phyloP scores from a whole-genome alignment of 176 grass and related monocot species.

The Aechmea fasciata region DNA sequence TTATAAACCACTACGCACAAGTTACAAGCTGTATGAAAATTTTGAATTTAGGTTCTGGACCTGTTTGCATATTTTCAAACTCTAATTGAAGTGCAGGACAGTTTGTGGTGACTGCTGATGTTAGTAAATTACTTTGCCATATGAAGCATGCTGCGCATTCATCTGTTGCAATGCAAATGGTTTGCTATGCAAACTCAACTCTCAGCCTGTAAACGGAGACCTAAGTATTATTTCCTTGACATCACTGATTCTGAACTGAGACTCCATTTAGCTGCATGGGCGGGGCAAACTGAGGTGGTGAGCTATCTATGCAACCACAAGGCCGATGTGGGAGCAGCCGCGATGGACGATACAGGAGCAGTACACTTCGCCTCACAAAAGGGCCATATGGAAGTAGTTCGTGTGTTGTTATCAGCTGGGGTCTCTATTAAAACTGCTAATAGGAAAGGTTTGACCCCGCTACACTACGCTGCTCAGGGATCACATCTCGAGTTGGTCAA shows the following conservation, averaged over 20 bases:
- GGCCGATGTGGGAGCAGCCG: constrained; percentile 63
- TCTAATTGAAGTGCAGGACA: no score
- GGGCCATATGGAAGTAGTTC: constrained; percentile 65
- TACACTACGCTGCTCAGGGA: constrained; percentile 85
- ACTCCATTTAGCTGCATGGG: constrained; percentile 91
- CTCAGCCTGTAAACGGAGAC: background rate
- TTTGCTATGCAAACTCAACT: background rate
- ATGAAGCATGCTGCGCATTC: background rate
- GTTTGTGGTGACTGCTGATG: no score
- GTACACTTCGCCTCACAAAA: constrained; percentile 97
- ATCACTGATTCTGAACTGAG: constrained; percentile 38
- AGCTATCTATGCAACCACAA: constrained; percentile 94
- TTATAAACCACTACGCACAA: no score
- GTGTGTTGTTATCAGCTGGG: constrained; percentile 50
- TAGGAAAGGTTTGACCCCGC: constrained; percentile 67
- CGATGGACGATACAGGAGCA: constrained; percentile 76
- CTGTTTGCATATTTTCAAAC: no score
- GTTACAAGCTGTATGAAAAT: background rate
- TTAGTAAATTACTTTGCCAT: no score
- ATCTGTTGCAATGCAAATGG: background rate
- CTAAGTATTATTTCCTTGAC: constrained; percentile 23
- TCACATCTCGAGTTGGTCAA: constrained; percentile 70
- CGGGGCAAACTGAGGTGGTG: constrained; percentile 79
- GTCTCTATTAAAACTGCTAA: constrained; percentile 75
- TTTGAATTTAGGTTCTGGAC: no score